Base-by-base conservation (phyloP, 2,329 filamentous ascomycete species). In the Ramularia endophylla region DNA sequence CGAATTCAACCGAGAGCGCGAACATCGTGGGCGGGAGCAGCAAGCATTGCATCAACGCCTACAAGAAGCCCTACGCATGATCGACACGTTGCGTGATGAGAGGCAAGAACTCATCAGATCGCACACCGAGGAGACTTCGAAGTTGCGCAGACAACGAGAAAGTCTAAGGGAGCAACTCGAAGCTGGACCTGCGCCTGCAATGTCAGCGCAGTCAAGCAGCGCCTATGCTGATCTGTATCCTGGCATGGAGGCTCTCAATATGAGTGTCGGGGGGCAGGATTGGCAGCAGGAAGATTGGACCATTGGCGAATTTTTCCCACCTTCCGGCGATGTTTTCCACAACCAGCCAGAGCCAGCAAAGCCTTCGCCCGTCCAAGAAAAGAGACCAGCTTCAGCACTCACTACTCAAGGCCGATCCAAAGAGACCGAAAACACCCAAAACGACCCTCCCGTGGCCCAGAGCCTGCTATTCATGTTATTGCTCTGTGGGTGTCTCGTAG, bases 401-500 rank as follows among this genome's bases (percentile, higher is more conserved):
- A 44, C 51, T 17, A 41, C 50, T 4, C 49, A 48, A 27, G 27
- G 17, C 25, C 29, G 46, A 17, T 36, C 51, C 65, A 71, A 51
- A 74, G 80, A 48, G 15, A 40, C 37, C 51, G 56, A 50, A 57
- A 53, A 58, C 3, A 31, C 25, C 27, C 33, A 54, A 47, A 39
- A 47, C 25, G 73, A 74, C 43, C 70, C 73, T 44, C 75, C 81
- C 47, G 82, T 87, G 53, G 85, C 89, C 57, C 86, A 87, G 38
- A 79, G 87, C 57, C 69, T 97, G 57, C 75, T 97, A 64, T 83
- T 90, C 66, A 94, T 95, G 87, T 85, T 95, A 54, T 85, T 98
- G 60, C 83, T 98, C 40, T 89, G 95, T 51, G 92, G 92, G 61
- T 92, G 92, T 39, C 95, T 95, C 61, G 88, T 97, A 55, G 84